Conservation (phyloP, 371 early-diverging fungal genomes). For the Mortierella sp. region DNA sequence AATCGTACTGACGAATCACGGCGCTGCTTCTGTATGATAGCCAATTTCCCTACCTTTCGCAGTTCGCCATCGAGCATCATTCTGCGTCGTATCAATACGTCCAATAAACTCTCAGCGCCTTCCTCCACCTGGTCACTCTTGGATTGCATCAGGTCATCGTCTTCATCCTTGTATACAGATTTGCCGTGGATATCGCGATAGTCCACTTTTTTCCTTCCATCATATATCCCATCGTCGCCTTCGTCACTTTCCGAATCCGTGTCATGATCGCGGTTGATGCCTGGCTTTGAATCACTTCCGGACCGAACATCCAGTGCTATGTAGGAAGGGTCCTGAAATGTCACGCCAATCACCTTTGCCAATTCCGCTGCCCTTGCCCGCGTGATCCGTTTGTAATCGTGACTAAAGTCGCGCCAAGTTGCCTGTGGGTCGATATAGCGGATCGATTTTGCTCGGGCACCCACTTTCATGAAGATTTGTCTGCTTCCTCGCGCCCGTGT, state of each 20-base stretch:
- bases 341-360: conserved; percentile 9
- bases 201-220: conserved; percentile 15
- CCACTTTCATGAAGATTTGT: conserved; percentile 26
- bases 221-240: not conserved
- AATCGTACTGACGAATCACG: too few relatives aligned
- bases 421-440: conserved; percentile 24
- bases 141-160: conserved; percentile 41
- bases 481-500: conserved; percentile 32
- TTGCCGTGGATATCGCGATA: conserved; percentile 49
- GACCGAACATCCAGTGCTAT: conserved; percentile 35
- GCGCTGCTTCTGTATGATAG: not conserved
- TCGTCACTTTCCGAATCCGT: conserved; percentile 1
- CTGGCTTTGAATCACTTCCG: not conserved
- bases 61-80: conserved; percentile 40
- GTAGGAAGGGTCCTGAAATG: conserved; percentile 18
- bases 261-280: not conserved
- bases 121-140: conserved; percentile 42
- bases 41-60: conserved; percentile 48
- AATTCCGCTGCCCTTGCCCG: conserved; percentile 37
- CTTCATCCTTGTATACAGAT: conserved; percentile 41
- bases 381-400: conserved; percentile 36
- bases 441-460: conserved; percentile 12
- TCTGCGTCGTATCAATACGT: conserved; percentile 27
- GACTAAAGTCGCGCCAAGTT: conserved; percentile 25
- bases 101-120: conserved; percentile 37